Evolutionary conservation across 495 filamentous ascomycete species (phyloP), one percentile per base, ranked within the genome.

Genomic region (Aspergillus leporis): DNA sequence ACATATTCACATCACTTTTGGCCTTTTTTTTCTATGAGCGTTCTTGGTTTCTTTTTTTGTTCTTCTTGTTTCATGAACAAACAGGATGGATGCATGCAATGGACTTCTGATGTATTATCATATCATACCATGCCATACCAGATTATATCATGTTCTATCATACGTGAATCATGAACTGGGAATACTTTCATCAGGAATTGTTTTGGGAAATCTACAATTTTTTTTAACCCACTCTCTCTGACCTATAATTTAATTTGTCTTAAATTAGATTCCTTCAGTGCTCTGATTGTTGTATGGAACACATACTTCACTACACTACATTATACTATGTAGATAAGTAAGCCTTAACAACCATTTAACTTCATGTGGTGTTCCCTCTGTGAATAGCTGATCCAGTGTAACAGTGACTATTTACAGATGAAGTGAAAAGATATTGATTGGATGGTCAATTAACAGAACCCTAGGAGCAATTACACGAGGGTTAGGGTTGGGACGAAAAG

Each of bases 151-250:
- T 47, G 19, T 41, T 14, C 16, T 5, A 41, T 38, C 13, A 38
- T 38, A 38, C 14, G 13, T 57, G 25, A 61, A 7, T 45, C 21
- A 61, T 47, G 32, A 53, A 14, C 48, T 41, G 46, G 53, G 43
- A 58, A 23, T 28, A 48, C 4, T 21, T 40, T 48, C 19, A 25
- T 14, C 34, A 28, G 16, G 3, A 41, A 43, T 12, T 19, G 28
- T 21, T 32, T 32, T 12, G 51, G 30, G n/a, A n/a, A n/a, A n/a
- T n/a, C n/a, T n/a, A n/a, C n/a, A n/a, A n/a, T n/a, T n/a, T n/a
- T n/a, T n/a, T n/a, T n/a, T n/a, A n/a, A n/a, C n/a, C n/a, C n/a
- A n/a, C n/a, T n/a, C n/a, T n/a, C 13, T 38, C 25, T 14, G 41
- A 1, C 3, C 13, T 5, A 43, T 18, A n/a, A 25, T 21, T 1